phyloP scores from a whole-genome alignment of 768 basidiomycete genomes.

The Lactifluus subvellereus region DNA sequence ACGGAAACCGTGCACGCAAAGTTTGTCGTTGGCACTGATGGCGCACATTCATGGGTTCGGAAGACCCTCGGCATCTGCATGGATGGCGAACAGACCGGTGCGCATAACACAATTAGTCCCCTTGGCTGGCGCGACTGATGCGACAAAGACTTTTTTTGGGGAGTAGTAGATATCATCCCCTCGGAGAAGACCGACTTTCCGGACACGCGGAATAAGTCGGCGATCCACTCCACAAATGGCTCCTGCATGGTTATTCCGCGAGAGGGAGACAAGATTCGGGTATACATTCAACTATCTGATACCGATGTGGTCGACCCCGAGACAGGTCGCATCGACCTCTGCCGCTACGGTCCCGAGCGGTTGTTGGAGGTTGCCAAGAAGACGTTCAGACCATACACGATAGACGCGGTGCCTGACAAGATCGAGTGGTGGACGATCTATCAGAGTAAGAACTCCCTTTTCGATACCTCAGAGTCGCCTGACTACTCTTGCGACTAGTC shows the following conservation, averaged over 20 bases:
- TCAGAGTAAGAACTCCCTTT: conserved; percentile 33
- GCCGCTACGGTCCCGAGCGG: conserved; percentile 34
- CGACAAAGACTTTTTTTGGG: conserved; percentile 67
- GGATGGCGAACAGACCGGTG: conserved; percentile 66
- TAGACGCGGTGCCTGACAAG: conserved; percentile 30
- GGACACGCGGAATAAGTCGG: conserved; percentile 43
- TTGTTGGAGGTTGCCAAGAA: conserved; percentile 41
- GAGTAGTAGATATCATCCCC: conserved; percentile 58
- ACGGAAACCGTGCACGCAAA: conserved; percentile 62
- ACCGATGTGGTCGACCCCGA: conserved; percentile 33
- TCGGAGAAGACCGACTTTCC: conserved; percentile 44
- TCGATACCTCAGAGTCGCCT: too few species aligned
- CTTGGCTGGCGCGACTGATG: neutral
- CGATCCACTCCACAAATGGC: conserved; percentile 47
- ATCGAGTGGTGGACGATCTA: conserved; percentile 49
- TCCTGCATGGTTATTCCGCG: conserved; percentile 50
- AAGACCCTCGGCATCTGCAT: conserved; percentile 58
- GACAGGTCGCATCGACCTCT: conserved; percentile 40
- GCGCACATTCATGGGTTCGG: conserved; percentile 81
- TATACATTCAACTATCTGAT: conserved; percentile 49
- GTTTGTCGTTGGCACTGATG: conserved; percentile 74
- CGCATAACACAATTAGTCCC: neutral
- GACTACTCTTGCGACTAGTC: too few species aligned
- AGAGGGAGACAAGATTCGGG: conserved; percentile 40
- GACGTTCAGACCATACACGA: conserved; percentile 37